Evolutionary conservation across 2,329 filamentous ascomycete species (phyloP).

Genomic region (Hypoxylon sp.): DNA sequence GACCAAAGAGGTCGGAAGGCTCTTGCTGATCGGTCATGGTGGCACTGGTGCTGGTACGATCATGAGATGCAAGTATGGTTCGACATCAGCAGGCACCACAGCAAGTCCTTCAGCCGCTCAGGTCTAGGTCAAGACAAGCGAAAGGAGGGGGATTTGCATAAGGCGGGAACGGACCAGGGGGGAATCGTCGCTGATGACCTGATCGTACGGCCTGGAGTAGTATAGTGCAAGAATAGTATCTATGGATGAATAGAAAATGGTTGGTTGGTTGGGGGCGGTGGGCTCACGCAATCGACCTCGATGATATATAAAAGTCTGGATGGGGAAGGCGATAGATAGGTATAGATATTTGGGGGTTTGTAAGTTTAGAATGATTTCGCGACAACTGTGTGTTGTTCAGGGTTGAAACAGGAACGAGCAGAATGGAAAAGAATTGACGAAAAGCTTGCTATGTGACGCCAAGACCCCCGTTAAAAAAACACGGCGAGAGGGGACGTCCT

Average conservation of each 20-base stretch:
- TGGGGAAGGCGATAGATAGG: conserved; percentile 6
- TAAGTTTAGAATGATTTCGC: conserved; percentile 17
- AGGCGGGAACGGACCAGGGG: conserved; percentile 45
- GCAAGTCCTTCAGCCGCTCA: conserved; percentile 44
- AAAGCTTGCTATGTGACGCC: conserved; percentile 52
- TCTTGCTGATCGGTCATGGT: conserved; percentile 56
- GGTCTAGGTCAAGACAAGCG: conserved; percentile 40
- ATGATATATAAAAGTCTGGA: conserved; percentile 39
- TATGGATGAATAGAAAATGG: conserved; percentile 40
- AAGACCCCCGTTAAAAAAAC: conserved; percentile 45
- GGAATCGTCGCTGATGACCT: conserved; percentile 40
- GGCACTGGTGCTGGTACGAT: conserved; percentile 50
- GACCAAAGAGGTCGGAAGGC: conserved; percentile 61
- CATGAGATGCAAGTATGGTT: conserved; percentile 55
- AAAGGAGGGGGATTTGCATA: conserved; percentile 47
- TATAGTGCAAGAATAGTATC: conserved; percentile 43
- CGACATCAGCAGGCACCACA: conserved; percentile 53
- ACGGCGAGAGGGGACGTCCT: conserved; percentile 6
- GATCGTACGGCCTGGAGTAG: conserved; percentile 45
- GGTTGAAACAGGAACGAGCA: conserved; percentile 28
- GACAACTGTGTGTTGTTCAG: conserved; percentile 26
- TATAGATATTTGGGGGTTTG: conserved; percentile 4
- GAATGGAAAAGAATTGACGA: conserved; percentile 28
- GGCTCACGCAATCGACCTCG: conserved; percentile 34
- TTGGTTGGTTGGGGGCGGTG: conserved; percentile 32